These are phyloP conservation scores for Capsella rubella DNA, from an alignment of 441 rosid genomes.

Conservation along the genomic window DNA sequence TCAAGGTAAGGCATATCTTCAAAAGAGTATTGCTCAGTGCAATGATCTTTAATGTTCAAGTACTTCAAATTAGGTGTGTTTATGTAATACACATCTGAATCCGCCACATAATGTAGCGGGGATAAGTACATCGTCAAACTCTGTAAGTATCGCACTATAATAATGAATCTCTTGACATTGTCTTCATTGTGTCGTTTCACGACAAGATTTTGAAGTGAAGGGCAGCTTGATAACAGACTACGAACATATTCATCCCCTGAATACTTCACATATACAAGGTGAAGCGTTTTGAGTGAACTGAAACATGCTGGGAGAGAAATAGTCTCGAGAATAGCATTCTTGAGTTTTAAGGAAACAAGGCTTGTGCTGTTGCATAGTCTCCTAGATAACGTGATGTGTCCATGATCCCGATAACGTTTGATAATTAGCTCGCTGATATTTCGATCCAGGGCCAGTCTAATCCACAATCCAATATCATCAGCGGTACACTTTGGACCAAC, in stretches of 20 bases:
- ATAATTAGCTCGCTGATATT: background rate
- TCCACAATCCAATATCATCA: slow-evolving; percentile 22
- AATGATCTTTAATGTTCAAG: slow-evolving; percentile 7
- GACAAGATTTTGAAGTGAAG: slow-evolving; percentile 16
- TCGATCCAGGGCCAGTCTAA: slow-evolving; percentile 13
- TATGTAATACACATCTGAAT: slow-evolving; percentile 8
- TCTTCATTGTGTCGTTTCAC: slow-evolving; percentile 10
- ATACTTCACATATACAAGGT: slow-evolving; percentile 2
- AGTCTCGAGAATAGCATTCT: background rate
- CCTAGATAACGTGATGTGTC: background rate
- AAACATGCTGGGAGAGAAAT: background rate
- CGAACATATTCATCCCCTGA: slow-evolving; percentile 4
- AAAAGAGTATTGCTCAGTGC: slow-evolving; percentile 2
- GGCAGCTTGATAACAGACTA: slow-evolving; percentile 7
- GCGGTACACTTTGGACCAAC: slow-evolving; percentile 5
- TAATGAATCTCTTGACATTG: slow-evolving; percentile 9
- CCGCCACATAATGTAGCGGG: background rate
- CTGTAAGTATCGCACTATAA: background rate
- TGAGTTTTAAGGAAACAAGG: slow-evolving; percentile 13
- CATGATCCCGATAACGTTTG: background rate
- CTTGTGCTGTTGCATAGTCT: slow-evolving; percentile 14
- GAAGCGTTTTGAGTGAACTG: slow-evolving; percentile 11
- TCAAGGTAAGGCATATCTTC: slow-evolving; percentile 23
- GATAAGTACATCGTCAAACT: slow-evolving; percentile 1
- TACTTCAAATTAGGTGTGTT: slow-evolving; percentile 22